Percentiles rank a stretch among this genome's conserved stretches.
phyloP scores from a whole-genome alignment of 2,329 filamentous ascomycete genomes.

The Calonectria crousiana region DNA sequence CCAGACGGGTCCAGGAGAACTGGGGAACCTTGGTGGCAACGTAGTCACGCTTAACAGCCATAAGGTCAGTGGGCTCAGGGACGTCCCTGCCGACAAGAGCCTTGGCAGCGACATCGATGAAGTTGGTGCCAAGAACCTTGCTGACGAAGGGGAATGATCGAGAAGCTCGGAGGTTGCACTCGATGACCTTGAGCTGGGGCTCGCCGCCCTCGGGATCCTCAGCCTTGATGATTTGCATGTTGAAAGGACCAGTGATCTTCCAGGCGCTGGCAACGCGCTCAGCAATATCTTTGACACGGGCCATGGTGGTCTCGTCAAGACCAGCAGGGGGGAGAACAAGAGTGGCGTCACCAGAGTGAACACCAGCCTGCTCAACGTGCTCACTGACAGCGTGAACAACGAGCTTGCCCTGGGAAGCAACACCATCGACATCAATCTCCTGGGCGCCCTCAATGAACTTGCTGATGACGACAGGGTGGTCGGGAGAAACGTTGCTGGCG shows the following conservation, averaged over 20 bases:
- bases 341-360: constrained; percentile 97
- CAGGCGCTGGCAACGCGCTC: constrained; percentile 96
- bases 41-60: constrained; percentile 91
- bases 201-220: constrained; percentile 80
- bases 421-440: constrained; percentile 96
- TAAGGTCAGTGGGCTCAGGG: constrained; percentile 87
- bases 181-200: constrained; percentile 91
- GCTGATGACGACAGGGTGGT: constrained; percentile 97
- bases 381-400: constrained; percentile 93
- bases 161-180: constrained; percentile 97
- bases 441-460: constrained; percentile 98
- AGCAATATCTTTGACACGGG: constrained; percentile 93
- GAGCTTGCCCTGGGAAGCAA: constrained; percentile 87
- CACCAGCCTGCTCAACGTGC: constrained; percentile 96
- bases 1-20: constrained; percentile 98
- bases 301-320: constrained; percentile 82
- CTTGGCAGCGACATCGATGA: constrained; percentile 95
- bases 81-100: constrained; percentile 89
- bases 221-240: constrained; percentile 99
- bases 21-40: constrained; percentile 97
- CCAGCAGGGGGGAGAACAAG: constrained; percentile 89
- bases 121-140: constrained; percentile 96
- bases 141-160: constrained; percentile 98
- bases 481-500: constrained; percentile 89
- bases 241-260: constrained; percentile 98